Evolutionary conservation across 2,329 filamentous ascomycete genomes (phyloP).

Genomic region (Zalaria obscura): DNA sequence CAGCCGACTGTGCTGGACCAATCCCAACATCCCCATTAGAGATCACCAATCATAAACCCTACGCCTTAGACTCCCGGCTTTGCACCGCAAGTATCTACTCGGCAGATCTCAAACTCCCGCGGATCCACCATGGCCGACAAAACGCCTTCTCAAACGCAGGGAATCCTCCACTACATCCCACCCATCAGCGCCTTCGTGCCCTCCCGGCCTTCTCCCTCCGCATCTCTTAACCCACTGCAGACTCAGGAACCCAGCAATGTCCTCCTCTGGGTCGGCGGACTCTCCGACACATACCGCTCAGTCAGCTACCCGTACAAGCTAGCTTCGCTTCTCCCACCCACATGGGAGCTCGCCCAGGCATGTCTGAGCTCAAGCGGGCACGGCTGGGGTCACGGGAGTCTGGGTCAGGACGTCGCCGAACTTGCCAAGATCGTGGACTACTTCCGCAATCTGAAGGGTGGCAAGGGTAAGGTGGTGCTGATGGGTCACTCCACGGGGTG

Average conservation of each 20-base stretch:
- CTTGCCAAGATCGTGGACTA: slow-evolving; percentile 38
- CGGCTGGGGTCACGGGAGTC: slow-evolving; percentile 39
- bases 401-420: slow-evolving; percentile 40
- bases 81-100: too few relatives aligned
- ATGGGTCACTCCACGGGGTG: slow-evolving; percentile 59
- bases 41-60: too few relatives aligned
- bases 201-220: not conserved
- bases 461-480: slow-evolving; percentile 41
- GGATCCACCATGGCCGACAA: too few relatives aligned
- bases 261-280: slow-evolving; percentile 55
- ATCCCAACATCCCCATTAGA: too few relatives aligned
- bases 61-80: too few relatives aligned
- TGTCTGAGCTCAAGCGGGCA: slow-evolving; percentile 38
- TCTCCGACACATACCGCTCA: slow-evolving; percentile 55
- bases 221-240: slow-evolving; percentile 8
- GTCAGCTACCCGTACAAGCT: slow-evolving; percentile 43
- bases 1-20: too few relatives aligned
- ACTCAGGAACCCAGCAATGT: slow-evolving; percentile 13
- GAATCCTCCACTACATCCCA: slow-evolving; percentile 27
- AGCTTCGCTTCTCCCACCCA: slow-evolving; percentile 30
- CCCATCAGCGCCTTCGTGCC: slow-evolving; percentile 33
- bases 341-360: slow-evolving; percentile 31
- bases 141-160: slow-evolving; percentile 10
- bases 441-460: slow-evolving; percentile 26
- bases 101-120: too few relatives aligned